Conservation (phyloP, 192 early-diverging fungal species). For the Coemansia reversa region DNA sequence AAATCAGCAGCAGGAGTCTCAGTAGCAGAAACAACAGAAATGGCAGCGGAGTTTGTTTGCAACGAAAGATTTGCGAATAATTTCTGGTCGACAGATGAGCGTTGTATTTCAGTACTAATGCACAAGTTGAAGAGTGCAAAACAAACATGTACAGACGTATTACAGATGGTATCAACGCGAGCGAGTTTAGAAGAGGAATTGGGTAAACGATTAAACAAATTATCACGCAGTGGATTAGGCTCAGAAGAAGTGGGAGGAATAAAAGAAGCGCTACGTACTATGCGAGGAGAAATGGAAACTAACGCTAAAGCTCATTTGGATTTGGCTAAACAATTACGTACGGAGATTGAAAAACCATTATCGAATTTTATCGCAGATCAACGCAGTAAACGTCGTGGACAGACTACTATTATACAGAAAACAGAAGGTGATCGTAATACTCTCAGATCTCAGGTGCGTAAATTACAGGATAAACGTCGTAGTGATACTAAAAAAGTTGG, state of each 20-base stretch:
- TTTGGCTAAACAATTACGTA: constrained; percentile 62
- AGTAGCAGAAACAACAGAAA: constrained; percentile 22
- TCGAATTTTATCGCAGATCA: constrained; percentile 65
- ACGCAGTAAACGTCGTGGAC: constrained; percentile 61
- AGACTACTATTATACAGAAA: constrained; percentile 50
- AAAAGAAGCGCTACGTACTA: constrained; percentile 58
- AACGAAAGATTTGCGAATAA: constrained; percentile 35
- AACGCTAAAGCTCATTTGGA: constrained; percentile 65
- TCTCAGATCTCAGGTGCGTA: constrained; percentile 48
- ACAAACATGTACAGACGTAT: constrained; percentile 66
- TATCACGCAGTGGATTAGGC: constrained; percentile 60
- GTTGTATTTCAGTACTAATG: constrained; percentile 65
- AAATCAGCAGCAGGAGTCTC: constrained; percentile 17
- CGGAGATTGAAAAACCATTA: constrained; percentile 61
- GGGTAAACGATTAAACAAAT: constrained; percentile 65
- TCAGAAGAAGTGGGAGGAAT: constrained; percentile 69
- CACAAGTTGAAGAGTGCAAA: constrained; percentile 68
- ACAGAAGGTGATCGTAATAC: constrained; percentile 49
- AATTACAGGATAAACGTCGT: constrained; percentile 59
- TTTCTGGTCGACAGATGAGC: constrained; percentile 61
- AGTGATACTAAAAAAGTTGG: constrained; percentile 55
- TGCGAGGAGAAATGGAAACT: constrained; percentile 62
- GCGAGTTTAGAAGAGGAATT: constrained; percentile 69
- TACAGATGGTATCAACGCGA: constrained; percentile 59
- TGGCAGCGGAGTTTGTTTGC: constrained; percentile 40